Evolutionary conservation across 768 basidiomycete genomes (phyloP).

Genomic region (Psilocybe azurescens): DNA sequence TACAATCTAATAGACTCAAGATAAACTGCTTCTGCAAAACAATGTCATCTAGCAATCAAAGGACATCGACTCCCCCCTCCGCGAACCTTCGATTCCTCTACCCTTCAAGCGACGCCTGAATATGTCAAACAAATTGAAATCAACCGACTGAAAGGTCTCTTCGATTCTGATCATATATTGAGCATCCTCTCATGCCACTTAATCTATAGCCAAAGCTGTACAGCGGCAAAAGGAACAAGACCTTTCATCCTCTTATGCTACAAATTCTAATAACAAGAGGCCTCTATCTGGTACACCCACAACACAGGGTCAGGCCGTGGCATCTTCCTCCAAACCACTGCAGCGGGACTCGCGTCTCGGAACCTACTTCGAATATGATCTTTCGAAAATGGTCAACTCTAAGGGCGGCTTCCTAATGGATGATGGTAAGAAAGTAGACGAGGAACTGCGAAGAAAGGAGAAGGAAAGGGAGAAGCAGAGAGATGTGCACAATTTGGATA

Average conservation of each 20-base stretch:
- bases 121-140: constrained; percentile 76
- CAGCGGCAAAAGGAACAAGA: constrained; percentile 71
- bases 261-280: constrained; percentile 79
- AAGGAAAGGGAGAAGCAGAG: constrained; percentile 82
- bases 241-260: constrained; percentile 45
- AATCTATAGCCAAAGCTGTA: constrained; percentile 67
- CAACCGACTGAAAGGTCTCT: constrained; percentile 75
- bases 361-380: constrained; percentile 96
- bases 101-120: constrained; percentile 55
- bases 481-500: constrained; percentile 75
- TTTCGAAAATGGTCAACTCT: constrained; percentile 96
- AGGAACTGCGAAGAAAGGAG: constrained; percentile 76
- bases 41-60: constrained; percentile 29
- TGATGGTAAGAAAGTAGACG: constrained; percentile 83
- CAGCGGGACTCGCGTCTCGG: constrained; percentile 82
- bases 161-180: neutral
- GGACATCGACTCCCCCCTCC: constrained; percentile 49
- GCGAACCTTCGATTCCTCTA: constrained; percentile 19
- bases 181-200: neutral
- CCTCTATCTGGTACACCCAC: constrained; percentile 63
- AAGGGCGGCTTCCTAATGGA: constrained; percentile 96
- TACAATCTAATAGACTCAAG: no score
- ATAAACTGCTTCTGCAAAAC: no score
- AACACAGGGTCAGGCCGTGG: constrained; percentile 56
- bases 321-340: constrained; percentile 54